Evolutionary conservation across 371 early-diverging fungal genomes (phyloP).

Genomic region (Rhizomucor pusillus): DNA sequence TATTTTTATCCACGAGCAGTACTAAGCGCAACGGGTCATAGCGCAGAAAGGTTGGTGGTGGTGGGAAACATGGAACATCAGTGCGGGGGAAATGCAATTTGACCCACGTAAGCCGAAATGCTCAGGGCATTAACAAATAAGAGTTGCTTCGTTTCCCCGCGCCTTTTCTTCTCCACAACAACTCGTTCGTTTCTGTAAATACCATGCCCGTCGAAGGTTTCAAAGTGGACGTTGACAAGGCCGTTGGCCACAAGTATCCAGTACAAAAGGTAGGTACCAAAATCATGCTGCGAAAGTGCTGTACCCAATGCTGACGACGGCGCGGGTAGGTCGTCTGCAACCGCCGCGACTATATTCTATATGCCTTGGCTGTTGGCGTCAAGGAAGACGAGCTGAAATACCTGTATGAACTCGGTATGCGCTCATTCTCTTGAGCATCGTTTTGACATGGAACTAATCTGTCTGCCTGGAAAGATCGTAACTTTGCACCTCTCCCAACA

Average conservation of each 20-base stretch:
- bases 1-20: too few species aligned
- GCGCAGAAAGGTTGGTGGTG: too few species aligned
- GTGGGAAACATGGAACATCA: too few species aligned
- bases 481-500: conserved; percentile 69
- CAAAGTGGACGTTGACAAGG: conserved; percentile 28
- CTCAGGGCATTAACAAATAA: too few species aligned
- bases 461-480: conserved; percentile 35
- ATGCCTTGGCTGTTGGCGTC: conserved; percentile 64
- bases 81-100: too few species aligned
- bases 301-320: not conserved
- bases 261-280: conserved; percentile 10
- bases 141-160: too few species aligned
- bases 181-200: not conserved
- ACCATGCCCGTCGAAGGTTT: conserved; percentile 27
- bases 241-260: conserved; percentile 24
- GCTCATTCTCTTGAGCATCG: too few species aligned
- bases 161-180: too few species aligned
- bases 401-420: conserved; percentile 62
- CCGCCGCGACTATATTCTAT: conserved; percentile 63
- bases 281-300: not conserved
- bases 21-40: too few species aligned
- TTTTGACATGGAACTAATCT: not conserved
- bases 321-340: conserved; percentile 50
- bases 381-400: conserved; percentile 56
- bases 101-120: too few species aligned